Evolutionary conservation across 768 basidiomycete genomes (phyloP), one percentile per base, ranked within the genome.

Genomic region (Chalciporus sphaerocephalus): DNA sequence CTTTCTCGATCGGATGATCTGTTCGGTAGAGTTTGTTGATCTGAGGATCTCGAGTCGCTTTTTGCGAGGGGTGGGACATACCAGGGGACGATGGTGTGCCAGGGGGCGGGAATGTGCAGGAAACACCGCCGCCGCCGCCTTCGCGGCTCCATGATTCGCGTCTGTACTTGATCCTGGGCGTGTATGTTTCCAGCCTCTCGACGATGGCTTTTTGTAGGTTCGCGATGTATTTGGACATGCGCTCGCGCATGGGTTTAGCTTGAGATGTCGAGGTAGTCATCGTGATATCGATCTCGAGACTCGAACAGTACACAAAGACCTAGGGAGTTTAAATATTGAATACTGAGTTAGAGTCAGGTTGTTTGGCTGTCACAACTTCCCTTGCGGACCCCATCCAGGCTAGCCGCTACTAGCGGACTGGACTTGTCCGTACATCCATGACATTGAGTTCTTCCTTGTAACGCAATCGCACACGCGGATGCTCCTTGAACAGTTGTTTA

Each of bases 1-100:
- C 54, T 27, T 60, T 63, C 40, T 60, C 58, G 40, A 60, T 51
- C 15, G 61, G 48, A 28, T 43, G 42, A 20, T 46, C 48, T 58
- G 17, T 15, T 2, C 9, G n/a, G 6, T 17, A 17, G 6, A 35
- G 24, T 22, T 33, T 5, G 12, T 32, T 6, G 18, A 28, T 39
- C 16, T 13, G 17, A 28, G 1, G 12, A 13, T 16, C 33, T 11
- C 5, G 16, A 32, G 7, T 7, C 30, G 13, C 15, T 13, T 5
- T 11, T 9, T 1, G 23, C 6, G 16, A 12, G 13, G 10, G n/a
- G 21, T 7, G n/a, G 21, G 24, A 32, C 30, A n/a, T 25, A 48
- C 38, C 18, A 23, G 30, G 33, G 8, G 12, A 3, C 25, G 48
- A 35, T 17, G 39, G 32, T 2, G 40, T 12, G 22, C 42, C 42